A percentile compares a stretch with the other conserved stretches of the same genome.
Evolutionary conservation across 306 rosid species (phyloP).

Genomic region (Pyrus bretschneideri): DNA sequence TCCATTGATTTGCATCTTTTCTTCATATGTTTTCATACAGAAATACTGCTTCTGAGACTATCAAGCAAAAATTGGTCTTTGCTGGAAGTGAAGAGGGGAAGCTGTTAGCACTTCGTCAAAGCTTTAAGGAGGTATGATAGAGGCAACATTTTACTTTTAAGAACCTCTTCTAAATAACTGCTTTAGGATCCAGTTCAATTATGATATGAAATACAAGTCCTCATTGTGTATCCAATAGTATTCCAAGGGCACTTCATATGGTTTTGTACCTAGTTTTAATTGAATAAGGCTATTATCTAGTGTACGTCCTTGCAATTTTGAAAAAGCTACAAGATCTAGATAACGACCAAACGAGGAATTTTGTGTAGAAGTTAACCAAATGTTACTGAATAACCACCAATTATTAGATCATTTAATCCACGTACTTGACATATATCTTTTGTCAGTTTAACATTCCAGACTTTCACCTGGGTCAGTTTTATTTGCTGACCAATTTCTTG

Average conservation of each 20-base stretch:
- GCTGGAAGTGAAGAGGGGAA: constrained; percentile 97
- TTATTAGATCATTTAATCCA: background rate
- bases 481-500: constrained; percentile 16
- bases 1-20: constrained; percentile 10
- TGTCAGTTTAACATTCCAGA: background rate
- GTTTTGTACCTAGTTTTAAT: background rate
- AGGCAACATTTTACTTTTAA: background rate
- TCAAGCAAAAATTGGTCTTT: constrained; percentile 73
- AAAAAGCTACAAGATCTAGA: background rate
- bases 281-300: background rate
- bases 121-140: constrained; percentile 70
- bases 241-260: background rate
- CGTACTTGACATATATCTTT: background rate
- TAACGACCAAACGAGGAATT: background rate
- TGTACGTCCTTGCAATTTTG: background rate
- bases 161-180: background rate
- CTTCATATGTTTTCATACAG: constrained; percentile 36
- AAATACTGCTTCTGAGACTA: constrained; percentile 85
- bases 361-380: background rate
- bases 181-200: background rate
- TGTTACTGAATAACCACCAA: background rate
- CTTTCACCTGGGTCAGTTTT: constrained; percentile 9
- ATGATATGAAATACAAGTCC: background rate
- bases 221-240: background rate
- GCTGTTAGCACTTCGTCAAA: constrained; percentile 81